phyloP scores from a whole-genome alignment of 1,284 basidiomycete species.

The Heterobasidion annosum region DNA sequence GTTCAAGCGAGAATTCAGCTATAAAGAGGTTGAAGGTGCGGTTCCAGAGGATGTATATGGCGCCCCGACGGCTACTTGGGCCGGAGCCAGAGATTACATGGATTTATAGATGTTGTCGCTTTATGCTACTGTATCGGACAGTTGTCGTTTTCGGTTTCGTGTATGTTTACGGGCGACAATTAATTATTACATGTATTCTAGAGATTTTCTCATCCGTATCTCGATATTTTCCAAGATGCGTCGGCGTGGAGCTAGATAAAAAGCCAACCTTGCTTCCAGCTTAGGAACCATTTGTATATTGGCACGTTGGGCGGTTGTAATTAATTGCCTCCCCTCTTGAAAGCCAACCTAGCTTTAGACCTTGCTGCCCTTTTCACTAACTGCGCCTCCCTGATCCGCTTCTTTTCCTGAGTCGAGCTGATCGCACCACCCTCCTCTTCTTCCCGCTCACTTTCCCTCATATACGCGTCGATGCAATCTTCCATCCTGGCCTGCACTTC shows the following conservation, averaged over 20 bases:
- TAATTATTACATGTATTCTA: background rate
- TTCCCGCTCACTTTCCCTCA: conserved; percentile 33
- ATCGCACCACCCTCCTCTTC: conserved; percentile 45
- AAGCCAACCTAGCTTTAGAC: conserved; percentile 17
- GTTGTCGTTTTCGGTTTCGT: background rate
- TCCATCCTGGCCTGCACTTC: conserved; percentile 62
- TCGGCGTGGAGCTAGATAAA: no score
- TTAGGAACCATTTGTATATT: no score
- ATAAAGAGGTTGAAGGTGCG: conserved; percentile 53
- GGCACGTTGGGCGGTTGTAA: background rate
- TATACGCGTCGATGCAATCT: conserved; percentile 48
- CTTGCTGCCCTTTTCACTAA: conserved; percentile 29
- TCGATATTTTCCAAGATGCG: no score
- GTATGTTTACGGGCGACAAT: background rate
- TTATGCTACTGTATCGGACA: background rate
- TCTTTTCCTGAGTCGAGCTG: conserved; percentile 66
- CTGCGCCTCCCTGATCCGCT: conserved; percentile 43
- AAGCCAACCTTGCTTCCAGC: no score
- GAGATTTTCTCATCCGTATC: no score
- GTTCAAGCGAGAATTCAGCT: conserved; percentile 72
- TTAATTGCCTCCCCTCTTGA: conserved; percentile 10
- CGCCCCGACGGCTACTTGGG: conserved; percentile 28
- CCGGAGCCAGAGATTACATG: conserved; percentile 50
- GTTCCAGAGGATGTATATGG: conserved; percentile 56
- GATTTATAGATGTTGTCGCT: conserved; percentile 38